Evolutionary conservation across 805 yeast species (phyloP).

Genomic region (Pichia cephalocereana): DNA sequence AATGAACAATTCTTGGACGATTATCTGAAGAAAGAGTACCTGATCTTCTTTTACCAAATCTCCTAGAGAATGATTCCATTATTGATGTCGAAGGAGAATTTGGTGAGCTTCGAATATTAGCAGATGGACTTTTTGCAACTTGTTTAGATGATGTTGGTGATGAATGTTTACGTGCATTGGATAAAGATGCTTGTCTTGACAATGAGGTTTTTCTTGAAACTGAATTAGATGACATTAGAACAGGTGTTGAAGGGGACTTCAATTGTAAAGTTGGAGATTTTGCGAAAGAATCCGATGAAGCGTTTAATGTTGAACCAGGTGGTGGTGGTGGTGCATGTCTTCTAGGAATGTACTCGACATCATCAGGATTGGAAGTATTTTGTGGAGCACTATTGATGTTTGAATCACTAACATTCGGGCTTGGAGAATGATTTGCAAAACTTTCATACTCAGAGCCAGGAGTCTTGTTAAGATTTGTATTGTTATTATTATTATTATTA

Average conservation of each 20-base stretch:
- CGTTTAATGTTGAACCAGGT: slow-evolving; percentile 7
- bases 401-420: neutral
- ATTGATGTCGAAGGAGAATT: slow-evolving; percentile 21
- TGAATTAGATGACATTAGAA: neutral
- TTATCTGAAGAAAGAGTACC: neutral
- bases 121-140: neutral
- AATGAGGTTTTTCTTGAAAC: neutral
- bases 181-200: slow-evolving; percentile 2
- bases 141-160: neutral
- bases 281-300: neutral
- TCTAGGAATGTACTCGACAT: slow-evolving; percentile 23
- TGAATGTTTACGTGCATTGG: slow-evolving; percentile 5
- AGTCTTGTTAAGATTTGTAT: neutral
- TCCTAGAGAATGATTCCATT: slow-evolving; percentile 21
- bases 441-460: slow-evolving; percentile 6
- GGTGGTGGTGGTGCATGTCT: slow-evolving; percentile 31
- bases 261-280: neutral
- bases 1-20: slow-evolving; percentile 18
- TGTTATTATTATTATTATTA: neutral
- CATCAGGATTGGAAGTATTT: neutral
- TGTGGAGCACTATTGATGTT: neutral
- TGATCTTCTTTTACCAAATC: slow-evolving; percentile 14
- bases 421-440: slow-evolving; percentile 3
- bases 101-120: slow-evolving; percentile 3
- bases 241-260: neutral